A percentile compares a stretch with the other conserved stretches of the same genome.
Evolutionary conservation across 306 rosid genomes (phyloP).

Genomic region (Glycine tomentella): DNA sequence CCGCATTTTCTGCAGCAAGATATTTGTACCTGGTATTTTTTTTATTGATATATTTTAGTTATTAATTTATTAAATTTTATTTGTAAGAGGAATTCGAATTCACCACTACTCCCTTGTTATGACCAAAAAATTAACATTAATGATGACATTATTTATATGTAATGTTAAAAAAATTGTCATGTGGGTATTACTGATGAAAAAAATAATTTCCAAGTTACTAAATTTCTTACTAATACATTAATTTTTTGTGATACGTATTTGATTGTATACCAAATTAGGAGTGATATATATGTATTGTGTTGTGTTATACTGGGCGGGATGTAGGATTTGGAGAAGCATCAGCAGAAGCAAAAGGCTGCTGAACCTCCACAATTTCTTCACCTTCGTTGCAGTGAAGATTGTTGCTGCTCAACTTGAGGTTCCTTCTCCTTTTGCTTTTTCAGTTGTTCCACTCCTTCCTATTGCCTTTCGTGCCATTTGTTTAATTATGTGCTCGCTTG

Average conservation of each 20-base stretch:
- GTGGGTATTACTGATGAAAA: too few relatives aligned
- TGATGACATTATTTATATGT: too few relatives aligned
- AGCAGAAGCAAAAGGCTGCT: constrained; percentile 93
- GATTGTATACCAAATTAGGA: too few relatives aligned
- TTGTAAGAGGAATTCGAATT: too few relatives aligned
- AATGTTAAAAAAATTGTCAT: too few relatives aligned
- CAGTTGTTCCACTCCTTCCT: not conserved
- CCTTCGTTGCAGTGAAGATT: constrained; percentile 77
- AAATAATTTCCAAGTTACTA: too few relatives aligned
- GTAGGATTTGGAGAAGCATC: constrained; percentile 96
- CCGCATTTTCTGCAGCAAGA: constrained; percentile 64
- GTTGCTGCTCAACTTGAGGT: constrained; percentile 94
- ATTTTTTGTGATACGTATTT: too few relatives aligned
- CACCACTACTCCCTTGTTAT: too few relatives aligned
- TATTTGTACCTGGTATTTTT: constrained; percentile 80
- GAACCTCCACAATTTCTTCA: constrained; percentile 87
- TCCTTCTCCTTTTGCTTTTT: not conserved
- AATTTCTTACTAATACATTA: too few relatives aligned
- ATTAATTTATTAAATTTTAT: too few relatives aligned
- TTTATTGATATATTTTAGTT: too few relatives aligned
- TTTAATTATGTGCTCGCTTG: not conserved
- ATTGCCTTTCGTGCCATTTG: not conserved
- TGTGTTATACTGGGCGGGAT: not conserved
- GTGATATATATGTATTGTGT: not conserved
- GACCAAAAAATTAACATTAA: too few relatives aligned